Evolutionary conservation across 2,329 filamentous ascomycete species (phyloP).

Genomic region (Aspergillus felis): DNA sequence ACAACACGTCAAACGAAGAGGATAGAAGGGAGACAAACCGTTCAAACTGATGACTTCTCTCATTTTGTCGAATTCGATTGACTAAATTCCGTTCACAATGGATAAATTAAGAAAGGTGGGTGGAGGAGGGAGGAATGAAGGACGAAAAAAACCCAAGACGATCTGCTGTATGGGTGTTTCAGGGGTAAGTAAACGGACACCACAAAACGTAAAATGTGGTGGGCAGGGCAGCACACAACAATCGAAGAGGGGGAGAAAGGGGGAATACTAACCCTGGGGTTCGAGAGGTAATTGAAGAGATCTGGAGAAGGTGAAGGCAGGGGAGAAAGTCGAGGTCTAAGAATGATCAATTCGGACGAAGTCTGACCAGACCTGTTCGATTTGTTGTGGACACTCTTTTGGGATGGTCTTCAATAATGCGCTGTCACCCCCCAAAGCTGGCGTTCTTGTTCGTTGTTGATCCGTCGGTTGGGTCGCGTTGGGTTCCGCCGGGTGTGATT

Average conservation of each 20-base stretch:
- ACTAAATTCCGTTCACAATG: conserved; percentile 9
- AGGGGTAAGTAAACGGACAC: conserved; percentile 23
- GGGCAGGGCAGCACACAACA: conserved; percentile 23
- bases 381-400: conserved; percentile 46
- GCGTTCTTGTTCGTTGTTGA: conserved; percentile 26
- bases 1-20: conserved; percentile 10
- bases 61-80: conserved; percentile 60
- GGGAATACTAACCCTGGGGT: conserved; percentile 14
- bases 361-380: conserved; percentile 30
- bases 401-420: conserved; percentile 19
- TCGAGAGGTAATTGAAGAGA: not conserved
- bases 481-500: conserved; percentile 20
- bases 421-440: conserved; percentile 23
- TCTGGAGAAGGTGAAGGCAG: conserved; percentile 4
- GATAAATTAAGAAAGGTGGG: conserved; percentile 25
- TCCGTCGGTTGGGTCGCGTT: conserved; percentile 38
- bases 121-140: conserved; percentile 27
- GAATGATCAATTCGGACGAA: conserved; percentile 7
- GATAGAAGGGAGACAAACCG: conserved; percentile 58
- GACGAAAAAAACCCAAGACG: conserved; percentile 27
- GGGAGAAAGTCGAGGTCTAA: conserved; percentile 4
- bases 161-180: conserved; percentile 22
- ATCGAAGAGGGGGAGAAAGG: conserved; percentile 17
- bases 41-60: conserved; percentile 99
- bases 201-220: conserved; percentile 2